These are phyloP conservation scores for Rosa lucieae DNA, from an alignment of 306 rosid species.

Conservation along the genomic window DNA sequence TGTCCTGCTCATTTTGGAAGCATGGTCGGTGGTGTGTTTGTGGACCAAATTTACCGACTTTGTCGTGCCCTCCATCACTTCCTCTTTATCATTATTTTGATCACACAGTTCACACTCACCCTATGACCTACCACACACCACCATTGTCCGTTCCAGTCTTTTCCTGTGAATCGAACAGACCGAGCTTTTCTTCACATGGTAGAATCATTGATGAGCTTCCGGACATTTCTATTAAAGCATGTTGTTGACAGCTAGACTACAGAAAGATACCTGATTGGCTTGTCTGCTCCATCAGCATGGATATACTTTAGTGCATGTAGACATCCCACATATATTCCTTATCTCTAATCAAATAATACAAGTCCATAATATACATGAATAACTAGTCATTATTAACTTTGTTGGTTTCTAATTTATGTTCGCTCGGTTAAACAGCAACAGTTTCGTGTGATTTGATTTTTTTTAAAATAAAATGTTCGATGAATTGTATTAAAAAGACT, in stretches of 20 bases:
- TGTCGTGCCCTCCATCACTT: slow-evolving; percentile 35
- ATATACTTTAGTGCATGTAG: slow-evolving; percentile 14
- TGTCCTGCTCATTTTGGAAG: slow-evolving; percentile 14
- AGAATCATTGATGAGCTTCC: slow-evolving; percentile 70
- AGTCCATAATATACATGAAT: not conserved
- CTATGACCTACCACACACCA: slow-evolving; percentile 43
- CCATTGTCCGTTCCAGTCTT: not conserved
- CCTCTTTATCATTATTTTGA: slow-evolving; percentile 30
- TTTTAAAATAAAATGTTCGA: not conserved
- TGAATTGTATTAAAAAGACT: not conserved
- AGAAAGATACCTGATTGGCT: slow-evolving; percentile 29
- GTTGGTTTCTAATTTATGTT: not conserved
- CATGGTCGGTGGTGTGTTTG: slow-evolving; percentile 47
- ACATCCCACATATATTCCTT: slow-evolving; percentile 22
- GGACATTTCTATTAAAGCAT: slow-evolving; percentile 61
- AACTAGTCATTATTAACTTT: not conserved
- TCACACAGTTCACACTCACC: slow-evolving; percentile 20
- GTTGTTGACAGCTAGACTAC: slow-evolving; percentile 56
- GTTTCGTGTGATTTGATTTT: not conserved
- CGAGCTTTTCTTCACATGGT: slow-evolving; percentile 52
- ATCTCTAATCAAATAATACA: slow-evolving; percentile 18
- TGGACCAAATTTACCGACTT: slow-evolving; percentile 33
- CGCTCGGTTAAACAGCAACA: not conserved
- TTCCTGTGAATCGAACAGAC: slow-evolving; percentile 16
- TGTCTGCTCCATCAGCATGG: slow-evolving; percentile 29